Evolutionary conservation across 345 rosid genomes (phyloP), one percentile per base, ranked within the genome.

Genomic region (Syzygium oleosum): DNA sequence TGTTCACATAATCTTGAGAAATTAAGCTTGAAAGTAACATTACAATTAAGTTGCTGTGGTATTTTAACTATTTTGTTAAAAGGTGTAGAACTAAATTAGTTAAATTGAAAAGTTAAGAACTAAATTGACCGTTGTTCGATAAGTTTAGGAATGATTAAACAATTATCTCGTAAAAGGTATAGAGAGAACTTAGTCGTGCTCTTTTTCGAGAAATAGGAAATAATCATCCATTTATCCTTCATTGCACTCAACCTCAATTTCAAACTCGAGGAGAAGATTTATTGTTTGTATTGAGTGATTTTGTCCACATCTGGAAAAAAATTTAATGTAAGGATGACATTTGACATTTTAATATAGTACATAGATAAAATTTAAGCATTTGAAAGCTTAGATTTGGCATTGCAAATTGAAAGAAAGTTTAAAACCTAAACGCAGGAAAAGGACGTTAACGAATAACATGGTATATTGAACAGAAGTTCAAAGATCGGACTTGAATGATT

Each of bases 61-160:
- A 43, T 43, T 43, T 43, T 43, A 43, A 43, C 46, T 43, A 43
- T 43, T 43, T 16, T 8, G 12, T 31, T 1, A 31, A 15, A 65
- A 31, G 2, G 1, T 31, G 16, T 16, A 65, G 16, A 1, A 31
- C 6, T 65, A 29, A 16, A 31, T 29, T 16, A 14, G 5, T 10
- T 3, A 65, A 15, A 31, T 65, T 65, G 10, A 16, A 31, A 31
- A 31, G 5, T 31, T 65, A 14, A 31, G 2, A 11, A 65, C 41
- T 9, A 31, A 31, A 65, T 31, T 31, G 1, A 19, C 21, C 19
- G 2, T 15, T 15, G 3, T 15, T 15, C 0, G 2, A 65, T 31
- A 29, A 16, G 9, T 65, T 15, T 16, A 16, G 6, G 27, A 65
- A 9, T 65, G 16, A 7, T 31, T 19, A 6, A 27, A 63, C 21